phyloP scores from a whole-genome alignment of 192 early-diverging fungal genomes.

The Gorgonomyces haynaldii region DNA sequence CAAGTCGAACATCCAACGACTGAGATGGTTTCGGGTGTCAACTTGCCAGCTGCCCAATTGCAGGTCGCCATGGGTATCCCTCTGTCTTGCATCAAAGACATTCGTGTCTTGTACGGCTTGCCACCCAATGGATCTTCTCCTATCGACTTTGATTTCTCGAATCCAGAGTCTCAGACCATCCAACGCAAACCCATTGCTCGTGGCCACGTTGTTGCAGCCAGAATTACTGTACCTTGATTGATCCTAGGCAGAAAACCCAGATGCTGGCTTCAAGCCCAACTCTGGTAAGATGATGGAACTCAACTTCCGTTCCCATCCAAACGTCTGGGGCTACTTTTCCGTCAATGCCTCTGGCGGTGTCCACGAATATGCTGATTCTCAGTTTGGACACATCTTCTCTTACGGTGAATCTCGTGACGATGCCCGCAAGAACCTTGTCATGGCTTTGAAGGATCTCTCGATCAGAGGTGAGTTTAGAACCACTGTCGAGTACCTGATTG shows the following conservation, averaged over 20 bases:
- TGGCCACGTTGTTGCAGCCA: constrained; percentile 95
- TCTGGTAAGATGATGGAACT: constrained; percentile 92
- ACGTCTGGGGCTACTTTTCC: constrained; percentile 99
- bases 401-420: constrained; percentile 91
- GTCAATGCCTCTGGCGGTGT: constrained; percentile 88
- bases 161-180: constrained; percentile 61
- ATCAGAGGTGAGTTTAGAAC: constrained; percentile 98
- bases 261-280: constrained; percentile 98
- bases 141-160: constrained; percentile 88
- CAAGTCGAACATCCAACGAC: constrained; percentile 99
- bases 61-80: constrained; percentile 99
- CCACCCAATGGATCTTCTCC: constrained; percentile 72
- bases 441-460: constrained; percentile 94
- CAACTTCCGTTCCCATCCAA: constrained; percentile 89
- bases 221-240: too few relatives aligned
- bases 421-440: constrained; percentile 89
- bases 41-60: constrained; percentile 93
- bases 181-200: constrained; percentile 88
- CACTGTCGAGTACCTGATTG: constrained; percentile 93
- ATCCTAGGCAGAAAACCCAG: constrained; percentile 97
- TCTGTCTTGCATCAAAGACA: constrained; percentile 86
- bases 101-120: constrained; percentile 87
- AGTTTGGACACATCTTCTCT: constrained; percentile 97
- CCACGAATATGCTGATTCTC: constrained; percentile 98
- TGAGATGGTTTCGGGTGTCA: constrained; percentile 96